phyloP scores from a whole-genome alignment of 148 eudicot species.

The Persicaria maculosa region DNA sequence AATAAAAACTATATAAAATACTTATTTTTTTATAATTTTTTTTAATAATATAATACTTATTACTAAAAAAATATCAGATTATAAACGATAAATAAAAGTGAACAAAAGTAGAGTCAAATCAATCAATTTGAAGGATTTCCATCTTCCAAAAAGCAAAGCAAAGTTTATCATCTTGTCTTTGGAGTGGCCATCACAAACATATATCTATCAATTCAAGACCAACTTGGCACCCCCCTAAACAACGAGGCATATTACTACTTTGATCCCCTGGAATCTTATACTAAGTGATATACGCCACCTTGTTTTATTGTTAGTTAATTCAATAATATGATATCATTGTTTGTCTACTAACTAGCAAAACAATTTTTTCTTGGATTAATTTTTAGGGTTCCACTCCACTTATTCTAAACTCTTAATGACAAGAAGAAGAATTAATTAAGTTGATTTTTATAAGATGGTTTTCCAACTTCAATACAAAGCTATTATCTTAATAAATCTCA shows the following conservation, averaged over 20 bases:
- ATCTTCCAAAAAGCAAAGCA: neutral
- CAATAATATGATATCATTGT: neutral
- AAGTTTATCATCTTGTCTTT: conserved; percentile 4
- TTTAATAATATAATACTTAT: too few relatives aligned
- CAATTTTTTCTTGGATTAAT: too few relatives aligned
- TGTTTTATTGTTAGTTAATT: neutral
- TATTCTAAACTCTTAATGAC: too few relatives aligned
- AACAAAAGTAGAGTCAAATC: neutral
- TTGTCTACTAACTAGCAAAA: too few relatives aligned
- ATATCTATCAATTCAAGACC: neutral
- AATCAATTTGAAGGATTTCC: neutral
- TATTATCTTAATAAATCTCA: too few relatives aligned
- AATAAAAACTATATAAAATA: too few relatives aligned
- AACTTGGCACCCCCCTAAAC: neutral
- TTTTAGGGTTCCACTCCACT: too few relatives aligned
- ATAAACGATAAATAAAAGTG: neutral
- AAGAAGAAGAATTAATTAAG: too few relatives aligned
- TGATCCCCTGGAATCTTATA: neutral
- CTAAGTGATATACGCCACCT: neutral
- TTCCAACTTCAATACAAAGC: too few relatives aligned
- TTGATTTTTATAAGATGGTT: too few relatives aligned
- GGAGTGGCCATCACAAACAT: neutral
- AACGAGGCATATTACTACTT: neutral
- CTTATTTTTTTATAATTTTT: too few relatives aligned
- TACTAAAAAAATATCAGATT: too few relatives aligned